Evolutionary conservation across 164 flowering plant genomes (phyloP).

Genomic region (Pachysandra terminalis): DNA sequence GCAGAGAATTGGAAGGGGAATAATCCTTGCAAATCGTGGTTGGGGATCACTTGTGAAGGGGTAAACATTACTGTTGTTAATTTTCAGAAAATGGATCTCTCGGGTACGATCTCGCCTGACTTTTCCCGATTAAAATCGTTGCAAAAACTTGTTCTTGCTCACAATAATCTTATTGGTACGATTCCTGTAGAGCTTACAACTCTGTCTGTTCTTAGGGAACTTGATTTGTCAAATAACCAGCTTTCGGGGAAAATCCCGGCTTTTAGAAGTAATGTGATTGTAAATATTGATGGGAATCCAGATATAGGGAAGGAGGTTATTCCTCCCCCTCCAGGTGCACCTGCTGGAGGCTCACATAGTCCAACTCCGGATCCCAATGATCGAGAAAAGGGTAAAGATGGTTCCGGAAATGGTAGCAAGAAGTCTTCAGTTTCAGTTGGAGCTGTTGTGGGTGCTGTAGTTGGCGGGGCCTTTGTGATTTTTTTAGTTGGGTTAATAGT

Average conservation of each 20-base stretch:
- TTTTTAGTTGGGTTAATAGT: conserved; percentile 24
- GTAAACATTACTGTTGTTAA: conserved; percentile 45
- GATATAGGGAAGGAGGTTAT: conserved; percentile 45
- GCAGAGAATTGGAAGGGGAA: conserved; percentile 76
- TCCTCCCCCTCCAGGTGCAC: conserved; percentile 21
- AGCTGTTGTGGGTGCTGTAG: conserved; percentile 39
- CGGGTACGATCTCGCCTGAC: conserved; percentile 68
- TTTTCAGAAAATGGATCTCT: conserved; percentile 47
- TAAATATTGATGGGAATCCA: conserved; percentile 43
- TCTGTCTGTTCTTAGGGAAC: conserved; percentile 32
- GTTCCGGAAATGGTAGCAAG: conserved; percentile 7
- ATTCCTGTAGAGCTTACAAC: conserved; percentile 61
- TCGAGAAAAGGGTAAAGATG: background rate
- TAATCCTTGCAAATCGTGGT: conserved; percentile 77
- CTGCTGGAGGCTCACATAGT: conserved; percentile 11
- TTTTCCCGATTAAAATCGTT: conserved; percentile 39
- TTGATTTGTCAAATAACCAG: conserved; percentile 69
- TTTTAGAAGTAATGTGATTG: conserved; percentile 36
- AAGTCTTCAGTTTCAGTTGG: conserved; percentile 23
- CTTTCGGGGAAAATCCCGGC: conserved; percentile 60
- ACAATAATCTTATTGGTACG: conserved; percentile 60
- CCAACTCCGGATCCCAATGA: background rate
- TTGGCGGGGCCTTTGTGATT: conserved; percentile 34
- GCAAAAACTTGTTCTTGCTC: conserved; percentile 46
- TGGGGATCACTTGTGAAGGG: conserved; percentile 42